These are phyloP conservation scores for Ophiostoma pallidulum DNA, from an alignment of 2,329 filamentous ascomycete species.

Conservation along the genomic window DNA sequence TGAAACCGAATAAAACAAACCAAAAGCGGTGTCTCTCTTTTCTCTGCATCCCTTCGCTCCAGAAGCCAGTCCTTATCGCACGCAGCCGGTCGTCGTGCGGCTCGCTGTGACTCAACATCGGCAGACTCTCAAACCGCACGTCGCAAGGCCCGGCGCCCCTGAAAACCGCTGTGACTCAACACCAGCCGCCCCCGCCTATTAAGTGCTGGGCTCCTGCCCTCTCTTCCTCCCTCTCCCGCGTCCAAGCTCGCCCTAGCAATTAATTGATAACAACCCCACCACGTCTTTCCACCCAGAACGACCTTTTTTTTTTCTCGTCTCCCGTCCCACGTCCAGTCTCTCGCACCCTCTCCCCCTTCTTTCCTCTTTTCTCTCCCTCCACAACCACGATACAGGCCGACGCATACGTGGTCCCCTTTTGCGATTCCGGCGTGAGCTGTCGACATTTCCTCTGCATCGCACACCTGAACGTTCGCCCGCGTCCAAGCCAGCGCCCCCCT, in stretches of 20 bases:
- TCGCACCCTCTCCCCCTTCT: too few species aligned
- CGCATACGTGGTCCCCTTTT: too few species aligned
- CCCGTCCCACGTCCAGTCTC: too few species aligned
- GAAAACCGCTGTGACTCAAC: slow-evolving; percentile 18
- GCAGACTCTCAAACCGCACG: slow-evolving; percentile 13
- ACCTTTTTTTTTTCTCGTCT: neutral
- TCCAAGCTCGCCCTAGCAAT: slow-evolving; percentile 2
- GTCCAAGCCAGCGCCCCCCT: too few species aligned
- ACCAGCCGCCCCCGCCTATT: slow-evolving; percentile 14
- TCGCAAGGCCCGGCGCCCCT: too few species aligned
- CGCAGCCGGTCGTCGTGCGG: neutral
- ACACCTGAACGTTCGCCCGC: too few species aligned
- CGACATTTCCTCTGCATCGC: neutral
- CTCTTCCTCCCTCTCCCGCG: slow-evolving; percentile 5
- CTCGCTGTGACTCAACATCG: slow-evolving; percentile 2
- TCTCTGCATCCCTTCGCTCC: too few species aligned
- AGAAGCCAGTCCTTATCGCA: neutral
- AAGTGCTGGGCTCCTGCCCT: neutral
- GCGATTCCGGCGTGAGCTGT: too few species aligned
- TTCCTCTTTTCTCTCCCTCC: neutral
- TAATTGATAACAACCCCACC: slow-evolving; percentile 6
- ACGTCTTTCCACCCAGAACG: too few species aligned
- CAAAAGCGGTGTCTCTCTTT: too few species aligned
- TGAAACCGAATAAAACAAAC: too few species aligned
- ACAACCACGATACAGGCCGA: slow-evolving; percentile 1